A percentile compares a stretch with the other conserved stretches of the same genome.
phyloP scores from a whole-genome alignment of 768 basidiomycete genomes.

The Hysterangium stoloniferum region DNA sequence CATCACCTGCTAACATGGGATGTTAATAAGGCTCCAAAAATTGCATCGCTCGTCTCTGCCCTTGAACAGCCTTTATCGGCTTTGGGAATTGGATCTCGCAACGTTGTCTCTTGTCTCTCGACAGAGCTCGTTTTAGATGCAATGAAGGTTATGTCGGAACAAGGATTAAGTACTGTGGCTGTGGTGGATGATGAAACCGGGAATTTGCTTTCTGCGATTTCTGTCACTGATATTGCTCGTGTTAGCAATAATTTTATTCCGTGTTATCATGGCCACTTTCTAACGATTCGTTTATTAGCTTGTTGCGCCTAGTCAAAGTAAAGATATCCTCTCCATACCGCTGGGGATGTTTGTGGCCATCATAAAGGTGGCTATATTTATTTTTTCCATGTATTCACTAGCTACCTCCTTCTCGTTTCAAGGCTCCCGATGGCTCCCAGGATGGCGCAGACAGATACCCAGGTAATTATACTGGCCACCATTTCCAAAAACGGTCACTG shows the following conservation, averaged over 20 bases:
- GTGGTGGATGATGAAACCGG: constrained; percentile 60
- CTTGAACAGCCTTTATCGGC: constrained; percentile 49
- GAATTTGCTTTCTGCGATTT: constrained; percentile 62
- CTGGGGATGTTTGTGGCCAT: constrained; percentile 60
- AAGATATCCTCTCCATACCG: constrained; percentile 63
- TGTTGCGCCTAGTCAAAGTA: constrained; percentile 74
- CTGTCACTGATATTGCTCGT: constrained; percentile 77
- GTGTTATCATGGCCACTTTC: background rate
- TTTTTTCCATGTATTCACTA: background rate
- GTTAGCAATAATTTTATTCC: constrained; percentile 26
- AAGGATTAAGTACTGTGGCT: constrained; percentile 78
- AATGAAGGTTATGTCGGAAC: constrained; percentile 80
- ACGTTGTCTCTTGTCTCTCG: constrained; percentile 57
- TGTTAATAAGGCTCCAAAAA: constrained; percentile 25
- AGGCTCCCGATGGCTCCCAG: constrained; percentile 68
- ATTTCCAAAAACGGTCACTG: background rate
- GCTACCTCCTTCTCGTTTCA: constrained; percentile 8
- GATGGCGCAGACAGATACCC: constrained; percentile 78
- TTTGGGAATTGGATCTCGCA: constrained; percentile 16
- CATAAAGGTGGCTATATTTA: constrained; percentile 48
- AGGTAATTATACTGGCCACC: constrained; percentile 31
- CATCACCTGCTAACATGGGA: background rate
- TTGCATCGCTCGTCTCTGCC: constrained; percentile 47
- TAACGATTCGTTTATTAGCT: constrained; percentile 33
- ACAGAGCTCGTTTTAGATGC: constrained; percentile 64